These are phyloP conservation scores for Podaxis rugospora DNA, from an alignment of 768 basidiomycete species.

Conservation along the genomic window DNA sequence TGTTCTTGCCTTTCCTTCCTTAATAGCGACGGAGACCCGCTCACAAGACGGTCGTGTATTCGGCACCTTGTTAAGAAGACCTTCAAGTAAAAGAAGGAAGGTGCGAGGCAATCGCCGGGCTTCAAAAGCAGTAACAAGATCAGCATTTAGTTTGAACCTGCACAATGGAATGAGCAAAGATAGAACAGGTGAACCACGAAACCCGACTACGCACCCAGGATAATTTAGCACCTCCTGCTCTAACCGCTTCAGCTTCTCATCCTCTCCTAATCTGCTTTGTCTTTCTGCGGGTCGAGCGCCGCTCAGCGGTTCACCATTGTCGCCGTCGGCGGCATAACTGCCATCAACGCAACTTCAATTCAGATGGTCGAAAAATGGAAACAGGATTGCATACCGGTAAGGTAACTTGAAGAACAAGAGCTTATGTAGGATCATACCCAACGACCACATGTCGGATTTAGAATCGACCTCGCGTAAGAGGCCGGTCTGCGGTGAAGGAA, in stretches of 20 bases:
- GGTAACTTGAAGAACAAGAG: constrained; percentile 89
- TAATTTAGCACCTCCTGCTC: constrained; percentile 74
- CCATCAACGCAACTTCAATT: not conserved
- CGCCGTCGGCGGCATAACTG: constrained; percentile 60
- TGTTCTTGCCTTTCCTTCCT: constrained; percentile 64
- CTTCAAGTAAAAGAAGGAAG: constrained; percentile 69
- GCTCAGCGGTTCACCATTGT: constrained; percentile 35
- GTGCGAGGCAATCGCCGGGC: constrained; percentile 68
- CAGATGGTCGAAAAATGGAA: not conserved
- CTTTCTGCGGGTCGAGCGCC: constrained; percentile 25
- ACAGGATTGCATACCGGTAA: constrained; percentile 47
- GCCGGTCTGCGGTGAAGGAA: constrained; percentile 65
- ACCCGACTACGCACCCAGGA: constrained; percentile 49
- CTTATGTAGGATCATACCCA: constrained; percentile 95
- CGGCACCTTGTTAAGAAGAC: constrained; percentile 60
- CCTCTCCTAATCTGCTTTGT: constrained; percentile 25
- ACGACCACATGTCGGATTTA: constrained; percentile 94
- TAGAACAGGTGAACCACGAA: not conserved
- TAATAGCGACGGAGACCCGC: constrained; percentile 62
- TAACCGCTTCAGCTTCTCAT: constrained; percentile 62
- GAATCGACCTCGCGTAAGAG: constrained; percentile 70
- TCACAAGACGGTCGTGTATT: constrained; percentile 66
- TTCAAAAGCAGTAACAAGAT: constrained; percentile 54
- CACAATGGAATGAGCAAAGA: not conserved
- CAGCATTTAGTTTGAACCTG: constrained; percentile 49